These are phyloP conservation scores for Pseudocercospora fijiensis DNA, from an alignment of 2,329 filamentous ascomycete species.

Conservation along the genomic window DNA sequence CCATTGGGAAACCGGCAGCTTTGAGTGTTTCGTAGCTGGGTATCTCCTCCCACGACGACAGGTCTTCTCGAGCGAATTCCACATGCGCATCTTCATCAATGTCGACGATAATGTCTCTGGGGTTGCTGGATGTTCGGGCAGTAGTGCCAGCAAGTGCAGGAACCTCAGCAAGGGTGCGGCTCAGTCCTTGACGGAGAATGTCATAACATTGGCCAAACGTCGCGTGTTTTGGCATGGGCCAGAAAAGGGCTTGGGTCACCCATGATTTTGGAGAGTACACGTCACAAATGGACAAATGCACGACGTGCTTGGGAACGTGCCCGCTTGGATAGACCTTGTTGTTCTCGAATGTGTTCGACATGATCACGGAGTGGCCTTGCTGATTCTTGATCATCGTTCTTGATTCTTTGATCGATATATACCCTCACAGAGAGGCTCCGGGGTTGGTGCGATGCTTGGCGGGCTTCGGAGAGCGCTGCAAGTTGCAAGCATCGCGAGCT, in stretches of 20 bases:
- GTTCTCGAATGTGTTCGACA: neutral
- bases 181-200: constrained; percentile 18
- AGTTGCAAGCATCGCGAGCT: neutral
- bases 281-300: constrained; percentile 24
- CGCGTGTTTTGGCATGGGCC: constrained; percentile 9
- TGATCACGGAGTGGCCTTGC: neutral
- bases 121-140: constrained; percentile 14
- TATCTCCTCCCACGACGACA: constrained; percentile 4
- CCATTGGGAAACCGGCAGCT: constrained; percentile 18
- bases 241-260: constrained; percentile 25
- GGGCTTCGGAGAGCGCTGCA: neutral
- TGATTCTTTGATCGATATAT: neutral
- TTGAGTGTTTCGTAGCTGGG: constrained; percentile 17
- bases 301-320: constrained; percentile 8
- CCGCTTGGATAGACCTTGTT: constrained; percentile 15
- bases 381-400: neutral
- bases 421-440: neutral
- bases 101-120: constrained; percentile 18
- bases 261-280: constrained; percentile 23
- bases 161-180: constrained; percentile 19
- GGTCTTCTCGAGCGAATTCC: constrained; percentile 19
- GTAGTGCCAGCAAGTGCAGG: constrained; percentile 21
- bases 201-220: constrained; percentile 9
- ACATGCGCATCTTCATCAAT: constrained; percentile 17
- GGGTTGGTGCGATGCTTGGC: neutral